phyloP scores from a whole-genome alignment of 148 eudicot genomes.

The Pouteria glomerata region DNA sequence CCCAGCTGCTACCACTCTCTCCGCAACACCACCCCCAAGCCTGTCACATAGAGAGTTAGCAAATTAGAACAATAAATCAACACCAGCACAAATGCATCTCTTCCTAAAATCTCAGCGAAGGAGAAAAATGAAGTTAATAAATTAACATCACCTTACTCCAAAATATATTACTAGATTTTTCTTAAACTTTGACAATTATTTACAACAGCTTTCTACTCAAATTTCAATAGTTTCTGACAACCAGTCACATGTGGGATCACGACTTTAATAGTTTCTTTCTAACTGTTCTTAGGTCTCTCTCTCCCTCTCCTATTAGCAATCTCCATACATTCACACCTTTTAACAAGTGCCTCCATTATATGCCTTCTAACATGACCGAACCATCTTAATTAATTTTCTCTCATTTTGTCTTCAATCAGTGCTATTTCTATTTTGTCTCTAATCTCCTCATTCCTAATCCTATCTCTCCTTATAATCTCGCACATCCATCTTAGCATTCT shows the following conservation, averaged over 20 bases:
- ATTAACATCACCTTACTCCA: not conserved
- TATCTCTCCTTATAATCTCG: too few relatives aligned
- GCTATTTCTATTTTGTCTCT: too few relatives aligned
- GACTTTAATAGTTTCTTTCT: too few relatives aligned
- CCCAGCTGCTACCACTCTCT: conserved; percentile 62
- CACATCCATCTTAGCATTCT: too few relatives aligned
- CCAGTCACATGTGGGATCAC: not conserved
- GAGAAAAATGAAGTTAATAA: not conserved
- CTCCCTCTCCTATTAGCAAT: too few relatives aligned
- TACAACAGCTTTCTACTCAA: not conserved
- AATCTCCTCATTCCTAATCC: too few relatives aligned
- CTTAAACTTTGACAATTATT: not conserved
- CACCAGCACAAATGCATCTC: not conserved
- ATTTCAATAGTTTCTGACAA: not conserved
- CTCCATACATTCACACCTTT: too few relatives aligned
- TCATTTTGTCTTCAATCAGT: too few relatives aligned
- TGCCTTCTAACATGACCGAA: too few relatives aligned
- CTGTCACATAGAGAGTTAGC: conserved; percentile 25
- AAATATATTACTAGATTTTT: not conserved
- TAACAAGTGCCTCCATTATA: too few relatives aligned
- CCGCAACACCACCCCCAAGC: conserved; percentile 74
- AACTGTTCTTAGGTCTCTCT: too few relatives aligned
- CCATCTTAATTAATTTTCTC: too few relatives aligned
- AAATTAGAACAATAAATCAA: not conserved
- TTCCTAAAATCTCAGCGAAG: not conserved